These are phyloP conservation scores for Bisporella sp. DNA, from an alignment of 2,329 filamentous ascomycete genomes.

Conservation along the genomic window DNA sequence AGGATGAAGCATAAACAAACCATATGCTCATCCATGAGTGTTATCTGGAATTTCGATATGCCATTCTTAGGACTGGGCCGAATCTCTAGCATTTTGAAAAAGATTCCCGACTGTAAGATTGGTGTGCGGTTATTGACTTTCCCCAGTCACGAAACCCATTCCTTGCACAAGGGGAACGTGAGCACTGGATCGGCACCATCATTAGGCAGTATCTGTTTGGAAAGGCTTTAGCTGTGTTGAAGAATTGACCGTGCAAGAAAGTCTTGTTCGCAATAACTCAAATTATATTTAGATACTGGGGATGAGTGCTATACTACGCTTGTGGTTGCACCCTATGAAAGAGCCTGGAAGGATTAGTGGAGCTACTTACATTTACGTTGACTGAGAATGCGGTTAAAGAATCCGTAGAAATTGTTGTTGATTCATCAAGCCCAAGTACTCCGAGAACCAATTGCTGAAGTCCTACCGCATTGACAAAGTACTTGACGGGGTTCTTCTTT, in stretches of 20 bases:
- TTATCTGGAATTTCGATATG: too few relatives aligned
- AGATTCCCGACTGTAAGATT: conserved; percentile 65
- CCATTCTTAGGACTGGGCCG: too few relatives aligned
- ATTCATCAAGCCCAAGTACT: conserved; percentile 61
- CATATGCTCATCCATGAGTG: conserved; percentile 56
- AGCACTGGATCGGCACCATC: too few relatives aligned
- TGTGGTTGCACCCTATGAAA: background rate
- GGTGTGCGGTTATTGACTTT: conserved; percentile 68
- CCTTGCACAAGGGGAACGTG: conserved; percentile 74
- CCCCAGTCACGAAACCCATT: conserved; percentile 76
- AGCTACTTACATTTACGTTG: conserved; percentile 46
- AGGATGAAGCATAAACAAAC: conserved; percentile 70
- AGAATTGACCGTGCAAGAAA: too few relatives aligned
- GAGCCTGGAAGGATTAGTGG: background rate
- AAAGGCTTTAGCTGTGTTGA: too few relatives aligned
- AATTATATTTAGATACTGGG: background rate
- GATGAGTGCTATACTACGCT: background rate
- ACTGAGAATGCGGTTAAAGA: conserved; percentile 50
- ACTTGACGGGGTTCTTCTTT: conserved; percentile 53
- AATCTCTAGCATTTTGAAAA: conserved; percentile 39
- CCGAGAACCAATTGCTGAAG: conserved; percentile 78
- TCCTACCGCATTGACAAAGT: conserved; percentile 74
- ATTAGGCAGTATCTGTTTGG: too few relatives aligned
- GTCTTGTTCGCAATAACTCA: too few relatives aligned
- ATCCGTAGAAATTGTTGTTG: conserved; percentile 49